These are phyloP conservation scores for Sporobolomyces pararoseus DNA, from an alignment of 768 basidiomycete genomes.

Conservation along the genomic window DNA sequence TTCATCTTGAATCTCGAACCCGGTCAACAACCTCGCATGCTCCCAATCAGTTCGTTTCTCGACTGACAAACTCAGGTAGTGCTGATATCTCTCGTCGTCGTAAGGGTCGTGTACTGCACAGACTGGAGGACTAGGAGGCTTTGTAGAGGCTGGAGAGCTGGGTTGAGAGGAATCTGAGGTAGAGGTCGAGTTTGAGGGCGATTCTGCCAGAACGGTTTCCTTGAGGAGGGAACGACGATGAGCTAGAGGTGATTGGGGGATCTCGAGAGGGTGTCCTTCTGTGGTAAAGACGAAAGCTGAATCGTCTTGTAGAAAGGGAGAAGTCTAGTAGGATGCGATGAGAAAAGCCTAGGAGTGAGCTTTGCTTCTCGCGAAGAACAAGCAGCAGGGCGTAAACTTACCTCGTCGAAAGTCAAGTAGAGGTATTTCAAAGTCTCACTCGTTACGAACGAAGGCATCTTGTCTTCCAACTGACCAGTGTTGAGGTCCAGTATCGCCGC, in stretches of 20 bases:
- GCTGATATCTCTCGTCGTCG: conserved; percentile 44
- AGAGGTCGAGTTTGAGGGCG: neutral
- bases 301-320: conserved; percentile 67
- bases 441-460: conserved; percentile 85
- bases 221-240: neutral
- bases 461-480: conserved; percentile 65
- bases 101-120: conserved; percentile 64
- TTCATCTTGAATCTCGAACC: conserved; percentile 56
- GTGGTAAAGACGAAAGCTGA: conserved; percentile 90
- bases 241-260: conserved; percentile 46
- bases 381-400: conserved; percentile 11
- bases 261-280: conserved; percentile 83
- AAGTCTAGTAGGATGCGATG: too few species aligned
- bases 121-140: conserved; percentile 46
- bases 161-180: neutral
- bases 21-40: conserved; percentile 70
- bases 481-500: conserved; percentile 75
- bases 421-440: conserved; percentile 64
- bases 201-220: neutral
- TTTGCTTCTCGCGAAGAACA: conserved; percentile 47
- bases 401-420: conserved; percentile 70
- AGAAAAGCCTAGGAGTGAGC: neutral
- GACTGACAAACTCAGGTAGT: conserved; percentile 61
- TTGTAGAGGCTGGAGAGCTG: neutral
- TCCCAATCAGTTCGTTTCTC: conserved; percentile 71